Evolutionary conservation across 306 rosid species (phyloP).

Genomic region (Malus asiatica): DNA sequence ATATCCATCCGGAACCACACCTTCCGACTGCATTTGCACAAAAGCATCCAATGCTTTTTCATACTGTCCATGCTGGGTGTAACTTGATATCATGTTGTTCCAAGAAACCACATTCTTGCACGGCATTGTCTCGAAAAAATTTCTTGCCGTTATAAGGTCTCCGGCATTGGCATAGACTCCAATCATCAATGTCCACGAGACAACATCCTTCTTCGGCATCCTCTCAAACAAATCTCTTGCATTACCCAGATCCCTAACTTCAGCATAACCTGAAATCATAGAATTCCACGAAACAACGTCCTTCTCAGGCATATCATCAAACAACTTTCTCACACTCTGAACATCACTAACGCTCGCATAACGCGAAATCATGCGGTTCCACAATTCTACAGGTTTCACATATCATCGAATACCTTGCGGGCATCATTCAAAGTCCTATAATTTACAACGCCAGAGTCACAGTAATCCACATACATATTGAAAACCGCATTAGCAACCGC

Average conservation of each 20-base stretch:
- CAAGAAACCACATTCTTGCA: slow-evolving; percentile 24
- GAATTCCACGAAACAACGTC: slow-evolving; percentile 22
- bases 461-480: slow-evolving; percentile 3
- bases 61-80: slow-evolving; percentile 7
- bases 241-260: neutral
- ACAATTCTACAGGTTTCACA: slow-evolving; percentile 7
- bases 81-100: slow-evolving; percentile 27
- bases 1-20: slow-evolving; percentile 13
- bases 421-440: slow-evolving; percentile 9
- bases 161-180: slow-evolving; percentile 16
- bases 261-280: slow-evolving; percentile 15
- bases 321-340: slow-evolving; percentile 13
- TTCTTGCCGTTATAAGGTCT: slow-evolving; percentile 14
- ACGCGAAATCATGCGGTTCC: slow-evolving; percentile 13
- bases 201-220: slow-evolving; percentile 17
- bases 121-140: slow-evolving; percentile 20
- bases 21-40: slow-evolving; percentile 16
- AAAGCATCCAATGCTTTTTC: slow-evolving; percentile 19
- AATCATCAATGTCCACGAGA: slow-evolving; percentile 27
- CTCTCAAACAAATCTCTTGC: slow-evolving; percentile 21
- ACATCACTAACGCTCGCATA: slow-evolving; percentile 6
- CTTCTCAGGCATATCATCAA: slow-evolving; percentile 19
- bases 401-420: slow-evolving; percentile 15
- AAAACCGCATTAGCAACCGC: slow-evolving; percentile 21
- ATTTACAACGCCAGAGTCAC: neutral